Evolutionary conservation across 768 basidiomycete genomes (phyloP).

Genomic region (Lentinula lateritia): DNA sequence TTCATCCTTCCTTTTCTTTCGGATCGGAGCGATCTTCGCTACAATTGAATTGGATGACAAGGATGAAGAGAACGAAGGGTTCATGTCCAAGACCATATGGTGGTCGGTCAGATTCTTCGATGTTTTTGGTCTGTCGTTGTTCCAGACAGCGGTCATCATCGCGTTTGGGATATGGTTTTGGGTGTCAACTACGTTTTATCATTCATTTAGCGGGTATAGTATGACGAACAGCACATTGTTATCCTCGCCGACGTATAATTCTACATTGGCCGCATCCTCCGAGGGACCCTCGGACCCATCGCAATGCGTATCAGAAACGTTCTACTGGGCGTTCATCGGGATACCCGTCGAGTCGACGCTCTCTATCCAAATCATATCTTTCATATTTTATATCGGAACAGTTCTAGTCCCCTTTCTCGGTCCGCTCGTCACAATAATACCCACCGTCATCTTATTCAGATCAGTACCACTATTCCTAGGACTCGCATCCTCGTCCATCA

Average conservation of each 20-base stretch:
- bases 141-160: background rate
- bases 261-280: background rate
- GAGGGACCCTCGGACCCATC: background rate
- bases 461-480: background rate
- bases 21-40: background rate
- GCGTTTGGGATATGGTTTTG: background rate
- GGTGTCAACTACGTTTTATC: background rate
- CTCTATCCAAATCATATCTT: background rate
- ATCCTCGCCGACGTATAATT: no score
- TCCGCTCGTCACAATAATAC: background rate
- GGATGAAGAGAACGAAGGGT: background rate
- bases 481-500: background rate
- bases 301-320: background rate
- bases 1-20: background rate
- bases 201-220: background rate
- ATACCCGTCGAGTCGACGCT: background rate
- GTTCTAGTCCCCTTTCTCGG: background rate
- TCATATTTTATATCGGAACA: background rate
- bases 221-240: background rate
- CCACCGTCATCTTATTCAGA: background rate
- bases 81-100: background rate
- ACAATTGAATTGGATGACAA: background rate
- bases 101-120: background rate
- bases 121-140: background rate
- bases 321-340: background rate